Conservation (phyloP, 1,139 yeast genomes). For the Sugiyamaella grinbergsii region DNA sequence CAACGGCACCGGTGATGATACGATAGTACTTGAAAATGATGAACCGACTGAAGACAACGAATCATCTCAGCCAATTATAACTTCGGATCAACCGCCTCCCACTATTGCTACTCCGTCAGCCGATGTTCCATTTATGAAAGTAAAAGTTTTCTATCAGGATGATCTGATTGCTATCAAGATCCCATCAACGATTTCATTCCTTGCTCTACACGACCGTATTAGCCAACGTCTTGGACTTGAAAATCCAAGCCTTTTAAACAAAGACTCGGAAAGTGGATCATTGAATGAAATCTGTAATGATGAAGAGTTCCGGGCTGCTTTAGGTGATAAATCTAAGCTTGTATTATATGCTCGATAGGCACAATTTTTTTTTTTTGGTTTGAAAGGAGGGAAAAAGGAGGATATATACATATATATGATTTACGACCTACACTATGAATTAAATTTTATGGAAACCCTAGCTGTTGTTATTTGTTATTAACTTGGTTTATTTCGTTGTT, state of each 20-base stretch:
- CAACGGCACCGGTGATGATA: slow-evolving; percentile 14
- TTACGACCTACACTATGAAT: neutral
- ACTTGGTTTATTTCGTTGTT: neutral
- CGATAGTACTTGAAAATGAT: slow-evolving; percentile 11
- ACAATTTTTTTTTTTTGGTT: neutral
- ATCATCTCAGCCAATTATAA: neutral
- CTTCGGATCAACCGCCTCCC: slow-evolving; percentile 2
- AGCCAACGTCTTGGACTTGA: slow-evolving; percentile 58
- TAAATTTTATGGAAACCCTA: neutral
- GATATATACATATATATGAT: neutral
- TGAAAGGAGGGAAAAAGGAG: neutral
- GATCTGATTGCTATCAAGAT: slow-evolving; percentile 88
- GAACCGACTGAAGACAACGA: neutral
- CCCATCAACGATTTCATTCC: slow-evolving; percentile 60
- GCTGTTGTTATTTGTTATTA: neutral
- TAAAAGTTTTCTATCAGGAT: slow-evolving; percentile 86
- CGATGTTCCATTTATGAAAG: slow-evolving; percentile 49
- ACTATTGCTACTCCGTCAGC: slow-evolving; percentile 3
- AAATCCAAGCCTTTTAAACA: slow-evolving; percentile 36
- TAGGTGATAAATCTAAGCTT: slow-evolving; percentile 41
- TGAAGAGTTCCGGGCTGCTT: slow-evolving; percentile 38
- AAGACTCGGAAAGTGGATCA: slow-evolving; percentile 36
- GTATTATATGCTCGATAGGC: slow-evolving; percentile 40
- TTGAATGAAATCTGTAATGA: slow-evolving; percentile 37
- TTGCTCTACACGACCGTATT: slow-evolving; percentile 64